Evolutionary conservation across 345 rosid species (phyloP), one percentile per base, ranked within the genome.

Genomic region (Anacardium occidentale): DNA sequence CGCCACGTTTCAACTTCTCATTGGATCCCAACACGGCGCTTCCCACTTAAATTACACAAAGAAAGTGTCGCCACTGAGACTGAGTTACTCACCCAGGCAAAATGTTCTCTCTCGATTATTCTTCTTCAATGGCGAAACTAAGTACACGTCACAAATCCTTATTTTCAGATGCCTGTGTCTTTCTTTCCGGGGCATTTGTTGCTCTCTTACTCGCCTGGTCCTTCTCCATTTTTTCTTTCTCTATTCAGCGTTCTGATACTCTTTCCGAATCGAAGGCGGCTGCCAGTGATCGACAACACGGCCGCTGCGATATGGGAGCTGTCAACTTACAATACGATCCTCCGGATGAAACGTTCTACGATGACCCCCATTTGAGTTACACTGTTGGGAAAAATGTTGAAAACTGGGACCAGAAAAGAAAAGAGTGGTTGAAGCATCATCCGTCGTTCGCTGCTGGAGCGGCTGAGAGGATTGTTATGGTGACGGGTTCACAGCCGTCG

Each of bases 401-500:
- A 51, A 76, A 76, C 50, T 95, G 99, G 99, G 96, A 92, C 76
- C 87, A 82, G 87, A 95, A 92, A 71, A 76, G 98, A 56, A 76
- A 64, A 55, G 82, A 75, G 47, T 92, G 99, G 99, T 71, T 95
- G 25, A 74, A 84, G 71, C 75, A 58, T 8, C 99, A 95, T 47
- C 98, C 97, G 0, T 83, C 94, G 44, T 91, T 90, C 67, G 82
- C 79, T 13, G 81, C 85, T 51, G 92, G 90, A 29, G 74, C 89
- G 1, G 74, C 77, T 1, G 90, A 88, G 32, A 82, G 96, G 20
- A 84, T 92, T 21, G 80, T 95, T 59, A 67, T 95, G 71, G 84
- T 95, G 37, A 89, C 99, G 7, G 99, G 99, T 0, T 91, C 99
- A 26, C 98, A 95, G 81, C 76, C 95, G 10, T 70, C 74, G 20